Conservation (phyloP, 2,329 filamentous ascomycete genomes). For the Rhynchosporium agropyri region DNA sequence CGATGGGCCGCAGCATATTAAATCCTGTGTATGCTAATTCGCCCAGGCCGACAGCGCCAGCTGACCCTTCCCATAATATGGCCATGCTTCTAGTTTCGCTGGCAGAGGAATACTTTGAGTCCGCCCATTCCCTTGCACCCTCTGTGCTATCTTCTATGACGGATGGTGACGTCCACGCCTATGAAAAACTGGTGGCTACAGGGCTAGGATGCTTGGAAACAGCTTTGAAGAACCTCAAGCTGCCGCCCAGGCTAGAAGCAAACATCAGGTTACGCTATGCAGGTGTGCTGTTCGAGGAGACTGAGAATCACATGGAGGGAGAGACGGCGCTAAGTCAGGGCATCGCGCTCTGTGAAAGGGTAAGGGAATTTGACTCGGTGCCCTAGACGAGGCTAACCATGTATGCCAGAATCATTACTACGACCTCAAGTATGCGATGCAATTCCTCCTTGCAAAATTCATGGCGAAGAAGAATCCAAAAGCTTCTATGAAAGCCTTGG, state of each 20-base stretch:
- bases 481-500: slow-evolving; percentile 71
- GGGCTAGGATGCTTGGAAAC: slow-evolving; percentile 73
- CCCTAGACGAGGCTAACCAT: slow-evolving; percentile 26
- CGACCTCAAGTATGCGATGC: slow-evolving; percentile 77
- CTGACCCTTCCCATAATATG: slow-evolving; percentile 28
- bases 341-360: slow-evolving; percentile 68
- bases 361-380: slow-evolving; percentile 43
- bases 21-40: slow-evolving; percentile 18
- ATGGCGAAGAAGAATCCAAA: slow-evolving; percentile 72
- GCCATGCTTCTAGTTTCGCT: slow-evolving; percentile 62
- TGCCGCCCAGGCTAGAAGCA: slow-evolving; percentile 69
- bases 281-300: slow-evolving; percentile 70
- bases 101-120: slow-evolving; percentile 74
- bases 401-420: slow-evolving; percentile 53
- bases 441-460: slow-evolving; percentile 71
- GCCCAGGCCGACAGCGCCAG: slow-evolving; percentile 20
- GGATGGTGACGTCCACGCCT: slow-evolving; percentile 58
- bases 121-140: slow-evolving; percentile 60
- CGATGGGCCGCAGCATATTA: slow-evolving; percentile 18
- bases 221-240: slow-evolving; percentile 61
- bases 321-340: slow-evolving; percentile 74
- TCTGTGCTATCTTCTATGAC: slow-evolving; percentile 54
- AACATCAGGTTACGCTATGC: slow-evolving; percentile 72
- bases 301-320: slow-evolving; percentile 72
- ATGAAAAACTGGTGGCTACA: slow-evolving; percentile 72